Percentiles rank a stretch among this genome's conserved stretches.
Evolutionary conservation across 2,329 filamentous ascomycete species (phyloP).

Genomic region (Colletotrichum spaethianum): DNA sequence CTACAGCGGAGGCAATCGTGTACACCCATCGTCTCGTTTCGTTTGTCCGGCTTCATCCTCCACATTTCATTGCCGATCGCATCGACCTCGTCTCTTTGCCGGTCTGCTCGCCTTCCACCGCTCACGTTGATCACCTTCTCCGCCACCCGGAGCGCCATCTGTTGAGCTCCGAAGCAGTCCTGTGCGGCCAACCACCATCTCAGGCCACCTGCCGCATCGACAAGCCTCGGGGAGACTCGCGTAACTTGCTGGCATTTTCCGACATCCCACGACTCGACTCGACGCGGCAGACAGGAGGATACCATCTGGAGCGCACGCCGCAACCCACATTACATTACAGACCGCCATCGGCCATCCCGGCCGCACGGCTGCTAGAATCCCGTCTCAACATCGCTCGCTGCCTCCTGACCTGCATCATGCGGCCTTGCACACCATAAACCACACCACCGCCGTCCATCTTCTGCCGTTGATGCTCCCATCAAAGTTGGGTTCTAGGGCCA

Average conservation of each 20-base stretch:
- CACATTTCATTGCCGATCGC: slow-evolving; percentile 22
- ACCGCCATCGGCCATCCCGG: not conserved
- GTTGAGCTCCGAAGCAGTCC: slow-evolving; percentile 20
- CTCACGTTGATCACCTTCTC: slow-evolving; percentile 23
- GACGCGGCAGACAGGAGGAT: slow-evolving; percentile 7
- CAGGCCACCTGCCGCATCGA: slow-evolving; percentile 32
- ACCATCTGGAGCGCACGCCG: slow-evolving; percentile 9
- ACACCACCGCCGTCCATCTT: slow-evolving; percentile 11
- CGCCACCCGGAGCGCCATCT: slow-evolving; percentile 16
- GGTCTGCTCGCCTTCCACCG: not conserved
- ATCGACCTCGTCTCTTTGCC: slow-evolving; percentile 1
- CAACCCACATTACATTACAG: not conserved
- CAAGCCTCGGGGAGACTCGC: slow-evolving; percentile 26
- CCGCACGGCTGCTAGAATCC: slow-evolving; percentile 27
- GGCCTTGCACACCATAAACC: slow-evolving; percentile 30
- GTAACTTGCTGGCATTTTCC: slow-evolving; percentile 1
- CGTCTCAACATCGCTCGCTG: slow-evolving; percentile 10
- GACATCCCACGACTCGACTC: slow-evolving; percentile 18
- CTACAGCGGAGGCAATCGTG: not conserved
- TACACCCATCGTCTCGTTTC: not conserved
- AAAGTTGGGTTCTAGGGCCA: not conserved
- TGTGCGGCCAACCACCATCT: slow-evolving; percentile 31
- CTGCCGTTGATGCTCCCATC: slow-evolving; percentile 1
- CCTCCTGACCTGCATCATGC: slow-evolving; percentile 37
- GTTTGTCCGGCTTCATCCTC: not conserved